Evolutionary conservation across 345 rosid species (phyloP).

Genomic region (Linum trigynum): DNA sequence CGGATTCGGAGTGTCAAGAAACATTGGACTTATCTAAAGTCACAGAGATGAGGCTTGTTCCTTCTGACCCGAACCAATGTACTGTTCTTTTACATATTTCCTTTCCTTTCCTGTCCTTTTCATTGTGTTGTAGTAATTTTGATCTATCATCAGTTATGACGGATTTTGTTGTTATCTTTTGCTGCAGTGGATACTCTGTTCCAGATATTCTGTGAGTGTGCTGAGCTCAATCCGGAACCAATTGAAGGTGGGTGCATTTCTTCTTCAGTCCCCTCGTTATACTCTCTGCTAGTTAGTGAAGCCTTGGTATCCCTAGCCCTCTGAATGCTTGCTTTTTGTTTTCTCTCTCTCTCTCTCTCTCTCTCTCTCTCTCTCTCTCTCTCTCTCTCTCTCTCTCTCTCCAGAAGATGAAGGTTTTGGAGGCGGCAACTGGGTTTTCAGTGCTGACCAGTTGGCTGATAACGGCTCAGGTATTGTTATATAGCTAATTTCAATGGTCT

Average conservation of each 20-base stretch:
- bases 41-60: constrained; percentile 87
- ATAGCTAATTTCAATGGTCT: background rate
- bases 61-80: constrained; percentile 79
- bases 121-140: background rate
- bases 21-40: constrained; percentile 53
- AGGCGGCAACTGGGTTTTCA: constrained; percentile 63
- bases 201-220: constrained; percentile 78
- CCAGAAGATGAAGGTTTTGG: constrained; percentile 35
- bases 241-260: constrained; percentile 45
- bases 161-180: constrained; percentile 6
- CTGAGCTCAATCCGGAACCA: constrained; percentile 91
- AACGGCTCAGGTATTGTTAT: constrained; percentile 38
- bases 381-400: constrained; percentile 6
- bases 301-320: background rate
- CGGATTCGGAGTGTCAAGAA: constrained; percentile 49
- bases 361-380: constrained; percentile 5
- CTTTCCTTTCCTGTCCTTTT: background rate
- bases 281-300: background rate
- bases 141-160: background rate
- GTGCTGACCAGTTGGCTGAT: constrained; percentile 63
- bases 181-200: constrained; percentile 74
- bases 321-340: background rate
- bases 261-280: background rate
- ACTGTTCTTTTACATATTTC: constrained; percentile 8
- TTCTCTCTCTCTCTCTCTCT: constrained; percentile 6